These are phyloP conservation scores for Cotoneaster glaucophyllus DNA, from an alignment of 306 rosid genomes.

Conservation along the genomic window DNA sequence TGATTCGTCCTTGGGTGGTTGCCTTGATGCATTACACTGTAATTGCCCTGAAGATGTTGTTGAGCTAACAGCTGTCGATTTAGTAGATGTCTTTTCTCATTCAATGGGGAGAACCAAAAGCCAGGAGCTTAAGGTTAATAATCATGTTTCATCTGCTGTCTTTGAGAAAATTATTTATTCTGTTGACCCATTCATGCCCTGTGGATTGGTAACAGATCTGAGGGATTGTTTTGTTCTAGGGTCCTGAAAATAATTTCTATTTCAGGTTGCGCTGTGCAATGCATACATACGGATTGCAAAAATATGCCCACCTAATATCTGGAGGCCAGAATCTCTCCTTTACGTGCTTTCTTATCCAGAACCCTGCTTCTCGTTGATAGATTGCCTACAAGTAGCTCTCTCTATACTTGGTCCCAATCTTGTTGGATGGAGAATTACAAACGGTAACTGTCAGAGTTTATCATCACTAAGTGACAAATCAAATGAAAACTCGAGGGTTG, in stretches of 20 bases:
- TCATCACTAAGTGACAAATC: slow-evolving; percentile 34
- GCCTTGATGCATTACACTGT: slow-evolving; percentile 66
- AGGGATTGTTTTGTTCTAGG: slow-evolving; percentile 21
- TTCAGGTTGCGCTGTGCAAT: slow-evolving; percentile 76
- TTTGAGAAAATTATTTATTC: slow-evolving; percentile 23
- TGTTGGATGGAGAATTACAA: slow-evolving; percentile 43
- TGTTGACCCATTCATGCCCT: slow-evolving; percentile 5
- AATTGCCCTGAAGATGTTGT: slow-evolving; percentile 64
- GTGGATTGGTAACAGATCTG: slow-evolving; percentile 20
- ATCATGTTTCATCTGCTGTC: slow-evolving; percentile 14
- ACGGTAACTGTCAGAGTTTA: slow-evolving; percentile 14
- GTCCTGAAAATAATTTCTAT: slow-evolving; percentile 19
- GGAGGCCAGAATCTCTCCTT: slow-evolving; percentile 80
- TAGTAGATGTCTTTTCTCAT: slow-evolving; percentile 50
- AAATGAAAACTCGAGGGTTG: slow-evolving; percentile 33
- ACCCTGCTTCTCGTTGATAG: slow-evolving; percentile 58
- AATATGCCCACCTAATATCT: slow-evolving; percentile 71
- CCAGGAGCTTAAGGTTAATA: slow-evolving; percentile 82
- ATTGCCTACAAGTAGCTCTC: slow-evolving; percentile 70
- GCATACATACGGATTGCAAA: slow-evolving; percentile 67
- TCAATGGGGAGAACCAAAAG: slow-evolving; percentile 71
- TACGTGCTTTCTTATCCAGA: slow-evolving; percentile 46
- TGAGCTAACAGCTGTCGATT: slow-evolving; percentile 69
- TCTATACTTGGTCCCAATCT: slow-evolving; percentile 59
- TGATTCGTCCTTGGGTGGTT: slow-evolving; percentile 76